phyloP scores from a whole-genome alignment of 805 yeast species.

The Ogataea trehalophila region DNA sequence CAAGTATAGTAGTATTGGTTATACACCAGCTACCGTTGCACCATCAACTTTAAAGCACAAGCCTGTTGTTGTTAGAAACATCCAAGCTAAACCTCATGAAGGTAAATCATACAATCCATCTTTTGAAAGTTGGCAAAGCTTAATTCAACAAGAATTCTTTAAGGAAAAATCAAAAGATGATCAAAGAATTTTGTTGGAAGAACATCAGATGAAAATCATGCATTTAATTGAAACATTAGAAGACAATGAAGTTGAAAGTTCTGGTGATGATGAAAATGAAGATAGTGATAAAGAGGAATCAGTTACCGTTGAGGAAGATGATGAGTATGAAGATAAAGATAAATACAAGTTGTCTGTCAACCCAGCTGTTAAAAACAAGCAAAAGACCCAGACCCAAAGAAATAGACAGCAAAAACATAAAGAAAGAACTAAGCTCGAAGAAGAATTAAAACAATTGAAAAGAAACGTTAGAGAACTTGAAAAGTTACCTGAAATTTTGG shows the following conservation, averaged over 20 bases:
- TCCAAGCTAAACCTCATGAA: slow-evolving; percentile 58
- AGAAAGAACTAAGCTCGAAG: slow-evolving; percentile 51
- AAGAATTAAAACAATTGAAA: slow-evolving; percentile 52
- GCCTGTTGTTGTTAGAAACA: slow-evolving; percentile 51
- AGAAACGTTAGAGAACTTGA: slow-evolving; percentile 55
- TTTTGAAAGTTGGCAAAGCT: slow-evolving; percentile 70
- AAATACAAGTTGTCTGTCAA: slow-evolving; percentile 58
- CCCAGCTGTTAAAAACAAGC: slow-evolving; percentile 60
- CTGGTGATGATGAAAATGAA: slow-evolving; percentile 35
- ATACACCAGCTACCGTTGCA: slow-evolving; percentile 45
- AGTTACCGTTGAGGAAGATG: slow-evolving; percentile 33
- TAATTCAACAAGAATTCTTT: slow-evolving; percentile 62
- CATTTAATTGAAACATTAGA: slow-evolving; percentile 58
- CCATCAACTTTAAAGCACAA: slow-evolving; percentile 52
- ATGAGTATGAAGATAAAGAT: slow-evolving; percentile 30
- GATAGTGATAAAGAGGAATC: slow-evolving; percentile 33
- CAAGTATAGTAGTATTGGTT: slow-evolving; percentile 31
- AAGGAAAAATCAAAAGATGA: slow-evolving; percentile 66
- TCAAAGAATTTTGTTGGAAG: slow-evolving; percentile 54
- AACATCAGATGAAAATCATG: slow-evolving; percentile 59
- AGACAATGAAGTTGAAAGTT: slow-evolving; percentile 48
- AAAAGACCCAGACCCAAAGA: slow-evolving; percentile 74
- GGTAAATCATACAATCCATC: slow-evolving; percentile 95
- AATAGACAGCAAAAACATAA: slow-evolving; percentile 62
- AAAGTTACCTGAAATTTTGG: slow-evolving; percentile 42